Evolutionary conservation across 257 asterid genomes (phyloP), one percentile per base, ranked within the genome.

Genomic region (Plantago ovata): DNA sequence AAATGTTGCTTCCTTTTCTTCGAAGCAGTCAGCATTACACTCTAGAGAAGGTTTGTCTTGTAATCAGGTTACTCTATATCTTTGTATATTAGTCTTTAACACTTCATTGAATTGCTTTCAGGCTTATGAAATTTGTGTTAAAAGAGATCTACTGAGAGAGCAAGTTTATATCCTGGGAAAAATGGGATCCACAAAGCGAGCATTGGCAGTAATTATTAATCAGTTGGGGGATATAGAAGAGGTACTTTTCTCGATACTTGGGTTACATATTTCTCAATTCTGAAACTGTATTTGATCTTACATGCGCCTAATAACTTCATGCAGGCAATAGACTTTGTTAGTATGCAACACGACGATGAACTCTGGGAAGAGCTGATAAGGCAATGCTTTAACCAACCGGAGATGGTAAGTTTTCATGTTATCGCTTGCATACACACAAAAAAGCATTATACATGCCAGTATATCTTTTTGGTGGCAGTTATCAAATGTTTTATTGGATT

Each of bases 81-180:
- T 68, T 59, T 55, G 54, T 62, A 24, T 39, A 48, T 22, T 38
- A 38, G 59, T 72, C 24, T 64, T 60, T 75, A 61, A 67, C 62
- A 22, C 48, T 62, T 28, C 3, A 24, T 28, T 51, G 56, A 58
- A 61, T 67, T 65, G 13, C 46, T 65, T 57, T 57, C 88, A 93
- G 98, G 99, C 99, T 54, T 81, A 84, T 81, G 97, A 93, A 63
- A 84, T 89, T 63, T 89, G 96, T 67, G 81, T 87, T 24, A 75
- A 65, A 72, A 81, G 81, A 74, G 84, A 72, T 68, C 77, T 93
- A 63, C 68, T 93, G 40, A 69, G 70, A 62, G 97, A 89, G 83
- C 99, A 86, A 83, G 97, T 93, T 63, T 93, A 86, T 74, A 83
- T 93, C 67, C 93, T 93, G 38, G 99, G 99, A 81, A 84, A 97